These are phyloP conservation scores for Rubroshorea leprosula DNA, from an alignment of 345 rosid genomes.

Conservation along the genomic window DNA sequence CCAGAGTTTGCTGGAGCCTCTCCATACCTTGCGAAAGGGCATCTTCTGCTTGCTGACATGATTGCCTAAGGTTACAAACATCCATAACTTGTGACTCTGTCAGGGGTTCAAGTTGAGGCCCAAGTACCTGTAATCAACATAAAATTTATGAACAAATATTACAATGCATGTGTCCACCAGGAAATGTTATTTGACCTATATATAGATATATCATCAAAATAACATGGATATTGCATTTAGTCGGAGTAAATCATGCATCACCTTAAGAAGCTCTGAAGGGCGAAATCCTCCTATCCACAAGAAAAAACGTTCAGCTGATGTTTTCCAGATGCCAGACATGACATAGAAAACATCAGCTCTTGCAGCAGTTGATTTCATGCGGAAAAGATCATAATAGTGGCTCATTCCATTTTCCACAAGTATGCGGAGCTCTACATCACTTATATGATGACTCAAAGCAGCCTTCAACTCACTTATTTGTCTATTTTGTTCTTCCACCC, in stretches of 20 bases:
- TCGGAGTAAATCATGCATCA: conserved; percentile 16
- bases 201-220: too few species aligned
- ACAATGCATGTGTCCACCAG: neutral
- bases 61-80: conserved; percentile 41
- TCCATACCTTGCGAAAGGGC: conserved; percentile 95
- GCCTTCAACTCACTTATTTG: conserved; percentile 53
- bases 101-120: conserved; percentile 65
- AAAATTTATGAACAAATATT: neutral
- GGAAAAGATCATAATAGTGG: conserved; percentile 81
- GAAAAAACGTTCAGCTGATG: conserved; percentile 87
- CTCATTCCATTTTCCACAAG: conserved; percentile 61
- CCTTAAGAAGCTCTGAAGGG: conserved; percentile 95
- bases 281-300: conserved; percentile 94
- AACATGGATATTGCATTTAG: neutral
- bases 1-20: conserved; percentile 63
- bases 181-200: too few species aligned
- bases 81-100: conserved; percentile 52
- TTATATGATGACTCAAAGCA: conserved; percentile 54
- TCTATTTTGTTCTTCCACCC: conserved; percentile 77
- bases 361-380: conserved; percentile 70
- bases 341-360: conserved; percentile 74
- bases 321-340: conserved; percentile 86
- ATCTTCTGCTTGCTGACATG: conserved; percentile 98
- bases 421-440: conserved; percentile 53
- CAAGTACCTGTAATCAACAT: conserved; percentile 49